phyloP scores from a whole-genome alignment of 169 alveolate genomes.

The Cryptosporidium parvum region DNA sequence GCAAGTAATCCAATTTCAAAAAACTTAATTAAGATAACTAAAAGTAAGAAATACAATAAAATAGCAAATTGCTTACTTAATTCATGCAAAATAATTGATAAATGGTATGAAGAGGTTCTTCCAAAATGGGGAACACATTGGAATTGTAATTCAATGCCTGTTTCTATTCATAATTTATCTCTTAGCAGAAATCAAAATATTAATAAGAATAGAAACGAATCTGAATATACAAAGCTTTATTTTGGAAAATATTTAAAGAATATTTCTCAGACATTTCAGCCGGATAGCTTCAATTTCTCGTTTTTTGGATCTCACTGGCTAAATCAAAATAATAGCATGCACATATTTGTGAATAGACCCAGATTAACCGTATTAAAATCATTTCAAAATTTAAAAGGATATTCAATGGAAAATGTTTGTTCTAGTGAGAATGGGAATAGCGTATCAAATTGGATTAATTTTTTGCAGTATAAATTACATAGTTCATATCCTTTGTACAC shows the following conservation, averaged over 20 bases:
- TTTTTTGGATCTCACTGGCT: slow-evolving; percentile 72
- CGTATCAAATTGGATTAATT: slow-evolving; percentile 53
- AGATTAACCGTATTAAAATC: slow-evolving; percentile 18
- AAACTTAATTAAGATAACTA: slow-evolving; percentile 32
- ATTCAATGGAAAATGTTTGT: slow-evolving; percentile 27
- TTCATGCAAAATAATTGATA: not conserved
- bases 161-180: slow-evolving; percentile 19
- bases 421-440: slow-evolving; percentile 23
- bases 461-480: slow-evolving; percentile 20
- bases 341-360: slow-evolving; percentile 18
- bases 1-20: not conserved
- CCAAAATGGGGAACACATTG: slow-evolving; percentile 67
- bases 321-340: slow-evolving; percentile 54
- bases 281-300: slow-evolving; percentile 30
- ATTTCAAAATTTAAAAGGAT: slow-evolving; percentile 27
- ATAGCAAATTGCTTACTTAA: not conserved
- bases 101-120: slow-evolving; percentile 70
- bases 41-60: not conserved
- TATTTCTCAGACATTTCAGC: not conserved
- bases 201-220: slow-evolving; percentile 3
- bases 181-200: slow-evolving; percentile 1
- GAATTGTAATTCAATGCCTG: slow-evolving; percentile 71
- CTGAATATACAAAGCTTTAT: not conserved
- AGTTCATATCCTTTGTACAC: slow-evolving; percentile 33
- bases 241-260: slow-evolving; percentile 16